Conservation (phyloP, 2,329 filamentous ascomycete genomes). For the Scleromitrula shiraiana region DNA sequence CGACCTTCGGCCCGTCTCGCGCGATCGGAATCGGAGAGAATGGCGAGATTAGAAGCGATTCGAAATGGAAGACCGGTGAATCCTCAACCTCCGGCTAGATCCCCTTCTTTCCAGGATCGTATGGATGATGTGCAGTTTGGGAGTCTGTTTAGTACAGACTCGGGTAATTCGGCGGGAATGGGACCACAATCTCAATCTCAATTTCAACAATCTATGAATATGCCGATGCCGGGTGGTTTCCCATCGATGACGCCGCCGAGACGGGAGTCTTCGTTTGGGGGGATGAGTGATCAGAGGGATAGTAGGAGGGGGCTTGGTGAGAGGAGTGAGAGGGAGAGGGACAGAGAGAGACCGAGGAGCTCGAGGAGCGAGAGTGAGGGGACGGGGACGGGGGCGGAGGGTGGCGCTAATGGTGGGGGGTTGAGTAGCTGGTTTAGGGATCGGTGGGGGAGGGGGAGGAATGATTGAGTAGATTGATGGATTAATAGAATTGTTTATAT, state of each 20-base stretch:
- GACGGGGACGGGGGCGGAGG: slow-evolving; percentile 3
- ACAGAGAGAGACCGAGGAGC: slow-evolving; percentile 15
- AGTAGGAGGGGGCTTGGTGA: not conserved
- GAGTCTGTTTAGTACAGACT: not conserved
- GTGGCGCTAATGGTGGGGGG: slow-evolving; percentile 11
- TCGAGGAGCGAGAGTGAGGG: slow-evolving; percentile 24
- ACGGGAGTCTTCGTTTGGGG: slow-evolving; percentile 10
- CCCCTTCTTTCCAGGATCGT: not conserved
- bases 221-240: slow-evolving; percentile 15
- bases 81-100: slow-evolving; percentile 16
- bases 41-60: slow-evolving; percentile 21
- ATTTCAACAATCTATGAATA: not conserved
- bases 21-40: slow-evolving; percentile 3
- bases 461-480: no score
- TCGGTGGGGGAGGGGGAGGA: slow-evolving; percentile 13
- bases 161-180: no score
- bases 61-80: slow-evolving; percentile 16
- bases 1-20: slow-evolving; percentile 9
- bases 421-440: slow-evolving; percentile 21
- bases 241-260: slow-evolving; percentile 6
- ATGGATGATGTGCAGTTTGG: not conserved
- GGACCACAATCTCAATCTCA: no score
- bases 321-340: not conserved
- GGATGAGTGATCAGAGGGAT: slow-evolving; percentile 2
- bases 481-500: no score